These are phyloP conservation scores for Solanum aculeatissimum DNA, from an alignment of 305 asterid species.

Conservation along the genomic window DNA sequence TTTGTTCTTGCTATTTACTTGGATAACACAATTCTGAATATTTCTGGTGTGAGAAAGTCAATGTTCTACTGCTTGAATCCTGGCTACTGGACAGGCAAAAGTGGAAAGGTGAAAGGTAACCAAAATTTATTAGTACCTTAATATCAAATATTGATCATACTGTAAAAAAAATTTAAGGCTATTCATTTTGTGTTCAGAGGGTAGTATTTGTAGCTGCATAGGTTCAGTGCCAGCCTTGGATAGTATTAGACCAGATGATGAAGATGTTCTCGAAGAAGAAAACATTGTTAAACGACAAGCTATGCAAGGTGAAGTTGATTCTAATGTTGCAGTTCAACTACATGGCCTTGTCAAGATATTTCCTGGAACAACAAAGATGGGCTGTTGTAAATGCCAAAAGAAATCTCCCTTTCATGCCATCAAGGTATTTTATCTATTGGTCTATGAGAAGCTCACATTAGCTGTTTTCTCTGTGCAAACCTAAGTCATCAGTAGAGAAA, in stretches of 20 bases:
- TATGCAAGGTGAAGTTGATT: constrained; percentile 28
- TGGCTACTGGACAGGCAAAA: constrained; percentile 88
- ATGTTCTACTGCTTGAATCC: constrained; percentile 59
- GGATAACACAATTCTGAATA: constrained; percentile 70
- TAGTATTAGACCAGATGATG: constrained; percentile 54
- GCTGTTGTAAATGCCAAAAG: constrained; percentile 72
- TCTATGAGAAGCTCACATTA: not conserved
- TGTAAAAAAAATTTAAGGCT: not conserved
- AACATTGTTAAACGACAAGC: constrained; percentile 58
- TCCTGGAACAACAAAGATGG: constrained; percentile 49
- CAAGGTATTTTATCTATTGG: constrained; percentile 34
- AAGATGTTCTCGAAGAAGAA: constrained; percentile 87
- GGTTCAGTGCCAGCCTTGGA: constrained; percentile 42
- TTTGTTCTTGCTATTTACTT: constrained; percentile 75
- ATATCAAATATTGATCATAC: not conserved
- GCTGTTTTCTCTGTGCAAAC: not conserved
- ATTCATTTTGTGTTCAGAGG: constrained; percentile 36
- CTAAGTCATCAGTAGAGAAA: not conserved
- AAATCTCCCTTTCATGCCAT: constrained; percentile 77
- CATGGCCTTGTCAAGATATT: constrained; percentile 76
- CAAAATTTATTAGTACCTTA: not conserved
- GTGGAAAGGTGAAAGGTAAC: constrained; percentile 70
- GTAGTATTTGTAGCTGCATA: constrained; percentile 50
- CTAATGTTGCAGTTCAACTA: constrained; percentile 64
- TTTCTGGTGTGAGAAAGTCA: constrained; percentile 78